These are phyloP conservation scores for Musa balbisiana DNA, from an alignment of 202 grass and related monocot species.

Conservation along the genomic window DNA sequence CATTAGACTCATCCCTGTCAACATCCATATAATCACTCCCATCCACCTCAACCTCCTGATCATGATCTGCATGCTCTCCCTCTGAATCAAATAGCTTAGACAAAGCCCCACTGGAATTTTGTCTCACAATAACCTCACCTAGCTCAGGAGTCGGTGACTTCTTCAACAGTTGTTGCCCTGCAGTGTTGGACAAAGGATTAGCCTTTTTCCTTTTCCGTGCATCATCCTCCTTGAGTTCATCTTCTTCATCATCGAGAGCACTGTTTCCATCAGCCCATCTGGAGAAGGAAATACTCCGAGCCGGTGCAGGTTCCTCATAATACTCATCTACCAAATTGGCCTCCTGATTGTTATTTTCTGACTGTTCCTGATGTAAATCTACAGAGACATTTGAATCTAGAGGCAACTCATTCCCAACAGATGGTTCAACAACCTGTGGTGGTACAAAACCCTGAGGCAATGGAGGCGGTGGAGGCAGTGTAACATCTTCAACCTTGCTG, in stretches of 20 bases:
- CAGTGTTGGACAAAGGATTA: slow-evolving; percentile 24
- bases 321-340: slow-evolving; percentile 27
- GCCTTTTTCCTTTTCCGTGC: slow-evolving; percentile 45
- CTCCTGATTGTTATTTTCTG: slow-evolving; percentile 22
- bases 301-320: slow-evolving; percentile 34
- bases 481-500: slow-evolving; percentile 3
- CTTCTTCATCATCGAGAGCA: slow-evolving; percentile 7
- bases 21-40: slow-evolving; percentile 34
- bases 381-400: slow-evolving; percentile 33
- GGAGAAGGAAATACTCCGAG: slow-evolving; percentile 68
- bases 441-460: slow-evolving; percentile 11
- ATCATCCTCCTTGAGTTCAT: slow-evolving; percentile 29
- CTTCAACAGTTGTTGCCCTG: slow-evolving; percentile 28
- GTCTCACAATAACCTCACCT: slow-evolving; percentile 35
- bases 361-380: slow-evolving; percentile 31
- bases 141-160: slow-evolving; percentile 39
- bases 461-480: slow-evolving; percentile 46
- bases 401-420: slow-evolving; percentile 2
- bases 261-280: slow-evolving; percentile 62
- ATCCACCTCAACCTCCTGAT: slow-evolving; percentile 24
- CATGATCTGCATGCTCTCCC: slow-evolving; percentile 27
- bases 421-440: not conserved
- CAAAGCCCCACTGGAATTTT: slow-evolving; percentile 32
- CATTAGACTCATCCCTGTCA: slow-evolving; percentile 29
- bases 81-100: slow-evolving; percentile 40